These are phyloP conservation scores for Cocos nucifera DNA, from an alignment of 176 grass and related monocot genomes.

Conservation along the genomic window DNA sequence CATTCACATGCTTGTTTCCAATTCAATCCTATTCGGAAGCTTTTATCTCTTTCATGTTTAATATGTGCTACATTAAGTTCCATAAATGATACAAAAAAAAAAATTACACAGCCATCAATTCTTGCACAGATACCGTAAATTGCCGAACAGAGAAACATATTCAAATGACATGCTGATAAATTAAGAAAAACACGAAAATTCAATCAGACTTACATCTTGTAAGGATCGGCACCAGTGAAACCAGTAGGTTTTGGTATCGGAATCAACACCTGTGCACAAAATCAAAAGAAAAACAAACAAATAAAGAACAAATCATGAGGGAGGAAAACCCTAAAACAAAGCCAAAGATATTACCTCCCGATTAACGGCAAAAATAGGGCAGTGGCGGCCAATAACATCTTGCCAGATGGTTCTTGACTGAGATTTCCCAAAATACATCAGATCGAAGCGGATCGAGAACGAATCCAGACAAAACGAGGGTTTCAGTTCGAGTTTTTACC, in stretches of 20 bases:
- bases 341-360: slow-evolving; percentile 52
- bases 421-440: neutral
- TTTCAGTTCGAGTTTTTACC: slow-evolving; percentile 15
- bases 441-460: neutral
- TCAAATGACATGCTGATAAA: no score
- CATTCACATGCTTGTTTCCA: no score
- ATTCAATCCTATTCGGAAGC: no score
- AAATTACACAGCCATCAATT: no score
- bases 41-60: no score
- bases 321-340: neutral
- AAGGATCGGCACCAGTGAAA: slow-evolving; percentile 89
- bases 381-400: slow-evolving; percentile 81
- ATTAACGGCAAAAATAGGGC: slow-evolving; percentile 84
- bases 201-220: slow-evolving; percentile 62
- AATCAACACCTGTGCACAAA: slow-evolving; percentile 64
- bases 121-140: no score
- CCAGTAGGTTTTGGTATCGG: slow-evolving; percentile 83
- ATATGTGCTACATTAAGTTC: no score
- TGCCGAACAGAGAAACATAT: no score
- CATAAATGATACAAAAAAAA: no score
- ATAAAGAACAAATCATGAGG: neutral
- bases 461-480: neutral
- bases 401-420: slow-evolving; percentile 78
- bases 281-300: slow-evolving; percentile 8
- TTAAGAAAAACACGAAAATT: neutral